Evolutionary conservation across 2,329 filamentous ascomycete species (phyloP).

Genomic region (Aspergillus fructus): DNA sequence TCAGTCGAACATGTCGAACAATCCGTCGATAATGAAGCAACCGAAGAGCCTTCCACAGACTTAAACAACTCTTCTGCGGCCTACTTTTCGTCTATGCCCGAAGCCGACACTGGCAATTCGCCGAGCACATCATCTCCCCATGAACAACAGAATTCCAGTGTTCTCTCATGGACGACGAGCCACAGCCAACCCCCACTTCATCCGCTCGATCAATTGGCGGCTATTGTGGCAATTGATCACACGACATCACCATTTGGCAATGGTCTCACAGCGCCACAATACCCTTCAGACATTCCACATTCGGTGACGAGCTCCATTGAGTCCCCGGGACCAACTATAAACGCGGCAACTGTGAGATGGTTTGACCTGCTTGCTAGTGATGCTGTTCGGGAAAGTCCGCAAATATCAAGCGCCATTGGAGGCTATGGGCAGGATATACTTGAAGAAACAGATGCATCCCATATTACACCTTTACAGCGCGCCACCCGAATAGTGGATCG

Average conservation of each 20-base stretch:
- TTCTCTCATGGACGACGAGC: constrained; percentile 5
- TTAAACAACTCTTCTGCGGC: neutral
- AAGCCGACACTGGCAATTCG: constrained; percentile 7
- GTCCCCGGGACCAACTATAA: constrained; percentile 17
- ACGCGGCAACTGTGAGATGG: constrained; percentile 44
- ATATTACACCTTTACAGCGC: constrained; percentile 4
- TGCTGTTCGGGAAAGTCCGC: constrained; percentile 17
- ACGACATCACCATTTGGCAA: constrained; percentile 7
- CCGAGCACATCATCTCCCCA: constrained; percentile 22
- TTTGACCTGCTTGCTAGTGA: constrained; percentile 42
- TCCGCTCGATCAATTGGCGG: constrained; percentile 1
- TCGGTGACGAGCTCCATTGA: neutral
- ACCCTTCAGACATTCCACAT: neutral
- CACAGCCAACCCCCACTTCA: constrained; percentile 7
- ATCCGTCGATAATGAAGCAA: neutral
- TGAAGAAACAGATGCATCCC: neutral
- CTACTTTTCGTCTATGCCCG: neutral
- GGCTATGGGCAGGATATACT: neutral
- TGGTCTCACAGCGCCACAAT: neutral
- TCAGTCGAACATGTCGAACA: neutral
- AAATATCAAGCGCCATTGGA: neutral
- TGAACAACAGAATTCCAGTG: constrained; percentile 21
- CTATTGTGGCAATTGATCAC: constrained; percentile 1
- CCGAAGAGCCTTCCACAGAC: neutral
- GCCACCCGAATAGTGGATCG: constrained; percentile 1